These are phyloP conservation scores for Piper longum DNA, from an alignment of 164 flowering plant genomes.

Conservation along the genomic window DNA sequence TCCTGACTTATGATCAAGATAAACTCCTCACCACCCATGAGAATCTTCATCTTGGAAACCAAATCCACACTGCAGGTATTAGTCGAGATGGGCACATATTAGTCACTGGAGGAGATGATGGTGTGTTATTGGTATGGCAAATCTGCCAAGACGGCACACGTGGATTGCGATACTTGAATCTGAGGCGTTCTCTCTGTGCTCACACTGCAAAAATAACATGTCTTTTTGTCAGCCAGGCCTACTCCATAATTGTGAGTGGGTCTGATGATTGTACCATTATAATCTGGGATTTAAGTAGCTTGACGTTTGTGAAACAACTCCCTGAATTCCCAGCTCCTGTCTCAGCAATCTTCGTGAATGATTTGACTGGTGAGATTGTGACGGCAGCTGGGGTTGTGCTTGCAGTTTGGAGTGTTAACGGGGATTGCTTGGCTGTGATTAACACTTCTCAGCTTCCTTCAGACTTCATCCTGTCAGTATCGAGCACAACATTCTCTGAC, in stretches of 20 bases:
- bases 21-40: conserved; percentile 89
- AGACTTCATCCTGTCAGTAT: conserved; percentile 68
- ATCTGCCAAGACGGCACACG: conserved; percentile 55
- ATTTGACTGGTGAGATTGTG: conserved; percentile 75
- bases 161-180: conserved; percentile 25
- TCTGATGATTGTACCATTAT: conserved; percentile 92
- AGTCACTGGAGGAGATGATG: conserved; percentile 94
- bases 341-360: conserved; percentile 85
- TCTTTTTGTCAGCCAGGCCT: conserved; percentile 79
- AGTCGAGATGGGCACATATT: conserved; percentile 79
- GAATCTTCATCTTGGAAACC: conserved; percentile 84
- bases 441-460: conserved; percentile 94
- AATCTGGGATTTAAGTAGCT: conserved; percentile 87
- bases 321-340: conserved; percentile 86
- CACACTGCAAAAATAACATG: conserved; percentile 82
- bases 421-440: conserved; percentile 79
- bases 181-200: conserved; percentile 73
- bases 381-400: conserved; percentile 91
- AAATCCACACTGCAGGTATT: conserved; percentile 73
- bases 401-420: conserved; percentile 92
- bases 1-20: conserved; percentile 84
- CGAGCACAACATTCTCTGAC: conserved; percentile 72
- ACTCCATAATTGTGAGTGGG: conserved; percentile 83
- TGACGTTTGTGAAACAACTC: conserved; percentile 78
- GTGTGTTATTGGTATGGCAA: conserved; percentile 75